These are phyloP conservation scores for Camellia sinensis DNA, from an alignment of 148 eudicot genomes.

Conservation along the genomic window DNA sequence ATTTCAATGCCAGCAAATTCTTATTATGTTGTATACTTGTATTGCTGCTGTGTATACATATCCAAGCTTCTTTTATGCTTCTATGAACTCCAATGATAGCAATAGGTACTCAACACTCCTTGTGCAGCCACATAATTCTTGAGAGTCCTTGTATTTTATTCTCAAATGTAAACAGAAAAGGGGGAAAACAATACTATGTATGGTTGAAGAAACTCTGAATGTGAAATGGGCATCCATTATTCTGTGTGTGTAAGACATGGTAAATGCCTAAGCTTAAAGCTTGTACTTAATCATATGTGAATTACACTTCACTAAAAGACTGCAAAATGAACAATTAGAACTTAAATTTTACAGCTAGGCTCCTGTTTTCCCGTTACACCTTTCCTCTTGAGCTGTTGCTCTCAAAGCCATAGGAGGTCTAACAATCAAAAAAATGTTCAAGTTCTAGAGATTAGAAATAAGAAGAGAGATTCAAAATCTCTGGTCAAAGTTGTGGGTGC, in stretches of 20 bases:
- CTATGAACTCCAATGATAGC: not conserved
- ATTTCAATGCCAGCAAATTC: not conserved
- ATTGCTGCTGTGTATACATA: not conserved
- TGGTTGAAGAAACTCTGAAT: too few relatives aligned
- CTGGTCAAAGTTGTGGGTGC: not conserved
- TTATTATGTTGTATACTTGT: not conserved
- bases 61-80: slow-evolving; percentile 1
- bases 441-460: not conserved
- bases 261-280: slow-evolving; percentile 3
- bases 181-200: too few relatives aligned
- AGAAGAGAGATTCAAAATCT: not conserved
- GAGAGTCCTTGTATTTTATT: not conserved
- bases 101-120: not conserved
- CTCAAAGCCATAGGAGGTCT: not conserved
- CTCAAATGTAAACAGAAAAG: not conserved
- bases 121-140: not conserved
- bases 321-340: not conserved
- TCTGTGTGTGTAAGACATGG: not conserved
- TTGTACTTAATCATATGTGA: not conserved
- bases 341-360: not conserved
- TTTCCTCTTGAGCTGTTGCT: not conserved
- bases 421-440: not conserved
- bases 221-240: not conserved
- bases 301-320: not conserved
- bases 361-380: not conserved